Percentiles rank a stretch among this genome's conserved stretches.
Evolutionary conservation across 2,329 filamentous ascomycete genomes (phyloP).

Genomic region (Beauveria asiatica): DNA sequence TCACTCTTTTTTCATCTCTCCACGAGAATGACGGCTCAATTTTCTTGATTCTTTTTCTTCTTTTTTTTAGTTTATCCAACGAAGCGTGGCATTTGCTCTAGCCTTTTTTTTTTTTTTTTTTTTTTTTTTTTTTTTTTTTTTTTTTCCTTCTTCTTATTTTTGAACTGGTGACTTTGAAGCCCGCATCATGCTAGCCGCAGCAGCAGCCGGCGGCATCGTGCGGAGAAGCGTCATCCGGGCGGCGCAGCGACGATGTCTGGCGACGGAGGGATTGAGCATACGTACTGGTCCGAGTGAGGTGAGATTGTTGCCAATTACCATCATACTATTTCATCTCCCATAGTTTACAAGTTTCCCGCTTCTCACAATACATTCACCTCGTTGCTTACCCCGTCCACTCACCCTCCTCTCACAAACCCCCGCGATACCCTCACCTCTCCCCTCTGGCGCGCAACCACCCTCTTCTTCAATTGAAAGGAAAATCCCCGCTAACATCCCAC

Average conservation of each 20-base stretch:
- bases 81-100: no score
- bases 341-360: background rate
- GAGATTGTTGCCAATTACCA: background rate
- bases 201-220: background rate
- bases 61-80: no score
- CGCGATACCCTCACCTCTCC: background rate
- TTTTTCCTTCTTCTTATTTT: no score
- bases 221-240: background rate
- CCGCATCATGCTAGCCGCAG: background rate
- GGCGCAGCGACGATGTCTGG: slow-evolving; percentile 10
- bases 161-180: background rate
- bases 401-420: background rate
- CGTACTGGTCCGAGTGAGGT: slow-evolving; percentile 14
- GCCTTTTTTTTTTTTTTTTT: background rate
- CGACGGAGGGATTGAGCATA: slow-evolving; percentile 12
- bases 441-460: background rate
- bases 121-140: background rate
- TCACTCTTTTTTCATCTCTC: no score
- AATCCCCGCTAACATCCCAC: background rate
- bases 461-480: background rate
- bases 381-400: background rate
- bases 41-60: no score
- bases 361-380: background rate
- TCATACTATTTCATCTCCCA: no score
- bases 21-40: no score